phyloP scores from a whole-genome alignment of 176 grass and related monocot genomes.

The Lolium multiflorum region DNA sequence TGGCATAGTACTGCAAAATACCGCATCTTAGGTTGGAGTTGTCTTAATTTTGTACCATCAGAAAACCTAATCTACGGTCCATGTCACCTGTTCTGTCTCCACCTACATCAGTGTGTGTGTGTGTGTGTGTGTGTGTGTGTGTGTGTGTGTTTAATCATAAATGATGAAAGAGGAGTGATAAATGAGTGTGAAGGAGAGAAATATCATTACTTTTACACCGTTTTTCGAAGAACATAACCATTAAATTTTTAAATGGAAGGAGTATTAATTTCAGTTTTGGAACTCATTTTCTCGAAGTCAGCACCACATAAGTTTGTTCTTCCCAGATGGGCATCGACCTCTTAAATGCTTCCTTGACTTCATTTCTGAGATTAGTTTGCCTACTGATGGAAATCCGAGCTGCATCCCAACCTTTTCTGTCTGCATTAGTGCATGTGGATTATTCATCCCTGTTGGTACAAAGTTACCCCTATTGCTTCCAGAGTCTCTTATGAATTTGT shows the following conservation, averaged over 20 bases:
- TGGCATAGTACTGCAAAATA: constrained; percentile 26
- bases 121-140: background rate
- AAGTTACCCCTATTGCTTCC: background rate
- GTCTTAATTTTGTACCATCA: background rate
- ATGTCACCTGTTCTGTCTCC: background rate
- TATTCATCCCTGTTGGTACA: background rate
- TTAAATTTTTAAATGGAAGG: background rate
- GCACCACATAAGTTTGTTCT: constrained; percentile 18
- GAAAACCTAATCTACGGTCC: background rate
- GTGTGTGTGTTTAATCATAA: background rate
- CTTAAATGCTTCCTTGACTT: constrained; percentile 5
- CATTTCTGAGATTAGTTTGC: constrained; percentile 4
- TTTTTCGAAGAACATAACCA: background rate
- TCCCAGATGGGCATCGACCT: background rate
- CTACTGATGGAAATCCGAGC: background rate
- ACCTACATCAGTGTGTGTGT: background rate
- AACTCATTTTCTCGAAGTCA: background rate
- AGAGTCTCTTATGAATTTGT: constrained; percentile 9
- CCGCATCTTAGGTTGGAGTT: background rate
- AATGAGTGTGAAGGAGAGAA: background rate
- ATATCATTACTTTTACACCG: background rate
- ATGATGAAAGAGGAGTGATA: background rate
- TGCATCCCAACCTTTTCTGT: background rate
- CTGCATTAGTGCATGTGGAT: background rate
- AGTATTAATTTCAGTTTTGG: background rate